phyloP scores from a whole-genome alignment of 1,284 basidiomycete genomes.

The Anthracocystis setariae region DNA sequence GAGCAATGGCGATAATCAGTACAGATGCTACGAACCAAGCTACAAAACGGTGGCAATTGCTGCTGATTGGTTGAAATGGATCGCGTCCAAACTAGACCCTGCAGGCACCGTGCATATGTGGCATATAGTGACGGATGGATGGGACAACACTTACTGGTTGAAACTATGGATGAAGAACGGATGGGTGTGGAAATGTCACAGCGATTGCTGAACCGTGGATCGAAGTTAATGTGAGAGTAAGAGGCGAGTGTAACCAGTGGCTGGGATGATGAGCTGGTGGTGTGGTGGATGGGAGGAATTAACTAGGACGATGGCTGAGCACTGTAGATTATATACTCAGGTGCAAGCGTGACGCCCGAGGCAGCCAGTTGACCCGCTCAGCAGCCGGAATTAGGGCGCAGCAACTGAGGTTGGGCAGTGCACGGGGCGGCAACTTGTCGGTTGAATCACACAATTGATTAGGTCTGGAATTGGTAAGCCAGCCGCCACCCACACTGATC shows the following conservation, averaged over 20 bases:
- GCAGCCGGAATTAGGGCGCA: not conserved
- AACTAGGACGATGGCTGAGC: slow-evolving; percentile 4
- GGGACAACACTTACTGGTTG: slow-evolving; percentile 31
- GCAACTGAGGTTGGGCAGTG: not conserved
- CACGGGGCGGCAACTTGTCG: slow-evolving; percentile 14
- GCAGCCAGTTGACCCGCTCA: slow-evolving; percentile 12
- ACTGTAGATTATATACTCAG: slow-evolving; percentile 27
- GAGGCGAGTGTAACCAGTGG: slow-evolving; percentile 3
- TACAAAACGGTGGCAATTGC: not conserved
- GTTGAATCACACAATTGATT: not conserved
- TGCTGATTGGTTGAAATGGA: slow-evolving; percentile 17
- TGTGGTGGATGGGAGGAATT: slow-evolving; percentile 5
- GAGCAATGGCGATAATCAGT: slow-evolving; percentile 2
- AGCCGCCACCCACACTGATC: slow-evolving; percentile 3
- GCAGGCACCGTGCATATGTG: slow-evolving; percentile 26
- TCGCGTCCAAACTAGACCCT: slow-evolving; percentile 20
- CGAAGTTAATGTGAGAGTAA: not conserved
- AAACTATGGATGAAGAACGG: not conserved
- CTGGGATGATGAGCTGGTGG: slow-evolving; percentile 10
- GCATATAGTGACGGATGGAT: slow-evolving; percentile 29
- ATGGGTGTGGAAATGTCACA: not conserved
- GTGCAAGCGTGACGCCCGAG: not conserved
- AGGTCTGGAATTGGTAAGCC: not conserved
- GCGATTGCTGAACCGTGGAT: not conserved
- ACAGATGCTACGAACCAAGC: not conserved